Base-by-base conservation (phyloP, 2,329 filamentous ascomycete genomes). In the Ascocoryne sarcoides region DNA sequence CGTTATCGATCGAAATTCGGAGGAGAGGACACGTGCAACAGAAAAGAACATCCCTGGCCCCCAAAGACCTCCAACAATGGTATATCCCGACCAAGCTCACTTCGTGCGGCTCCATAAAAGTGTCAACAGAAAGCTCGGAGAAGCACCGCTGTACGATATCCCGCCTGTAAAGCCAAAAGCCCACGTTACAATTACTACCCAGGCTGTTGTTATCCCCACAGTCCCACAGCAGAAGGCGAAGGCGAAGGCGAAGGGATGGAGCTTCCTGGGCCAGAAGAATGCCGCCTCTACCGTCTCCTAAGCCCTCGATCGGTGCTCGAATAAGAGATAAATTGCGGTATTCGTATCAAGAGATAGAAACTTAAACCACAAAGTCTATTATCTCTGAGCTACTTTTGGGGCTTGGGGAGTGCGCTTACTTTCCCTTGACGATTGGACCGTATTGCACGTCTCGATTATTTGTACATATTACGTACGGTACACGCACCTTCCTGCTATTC, bases 101-200 rank as follows among this genome's bases (percentile, higher is more conserved):
- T 55, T 60, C 32, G 43, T 51, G 16, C 47, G 49, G 5, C 38
- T 60, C n/a, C 57, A 60, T 44, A 60, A 47, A 19, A 58, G 51
- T 38, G 58, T 52, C 2, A 53, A 45, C 5, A 47, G 58, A 31
- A 59, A 60, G 37, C 23, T 60, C 4, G 58, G 58, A 33, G 58
- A 60, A 42, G 58, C 57, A 28, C 57, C 58, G 9, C 23, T 55
- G 10, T 44, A 35, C 21, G 52, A 53, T 38, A 42, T 46, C 31
- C 23, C 23, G 5, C 16, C 31, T n/a, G n/a, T n/a, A n/a, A 49
- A 45, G 37, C 18, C 35, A 14, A 39, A 40, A 23, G 19, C 29
- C 7, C 36, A 7, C 12, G 23, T 26, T 12, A 26, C 45, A 10
- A 37, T 36, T 8, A 32, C 28, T 16, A 35, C 42, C 12, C n/a